Evolutionary conservation across 768 basidiomycete genomes (phyloP).

Genomic region (Russula sp.): DNA sequence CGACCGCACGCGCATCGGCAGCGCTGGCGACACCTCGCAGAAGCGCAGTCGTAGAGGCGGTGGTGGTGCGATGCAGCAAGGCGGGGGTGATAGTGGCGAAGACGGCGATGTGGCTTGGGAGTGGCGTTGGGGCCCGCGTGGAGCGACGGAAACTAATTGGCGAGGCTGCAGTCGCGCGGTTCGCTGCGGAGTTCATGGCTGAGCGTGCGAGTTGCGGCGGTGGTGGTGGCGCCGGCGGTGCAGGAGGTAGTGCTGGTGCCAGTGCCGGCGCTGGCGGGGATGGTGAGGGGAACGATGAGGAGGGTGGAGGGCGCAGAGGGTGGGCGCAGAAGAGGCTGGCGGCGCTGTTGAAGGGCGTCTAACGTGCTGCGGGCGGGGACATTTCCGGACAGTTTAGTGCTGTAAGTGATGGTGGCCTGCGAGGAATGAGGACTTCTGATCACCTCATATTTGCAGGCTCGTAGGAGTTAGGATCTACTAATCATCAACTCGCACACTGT

Average conservation of each 20-base stretch:
- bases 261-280: background rate
- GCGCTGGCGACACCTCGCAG: too few species aligned
- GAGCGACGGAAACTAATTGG: constrained; percentile 77
- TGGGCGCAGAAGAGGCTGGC: constrained; percentile 35
- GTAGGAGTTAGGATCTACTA: too few species aligned
- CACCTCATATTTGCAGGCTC: too few species aligned
- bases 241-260: background rate
- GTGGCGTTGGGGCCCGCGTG: constrained; percentile 64
- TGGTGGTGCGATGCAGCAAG: too few species aligned
- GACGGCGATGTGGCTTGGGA: too few species aligned
- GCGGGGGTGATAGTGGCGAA: too few species aligned
- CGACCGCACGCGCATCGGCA: too few species aligned
- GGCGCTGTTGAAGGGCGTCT: constrained; percentile 50
- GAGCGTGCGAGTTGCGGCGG: constrained; percentile 26
- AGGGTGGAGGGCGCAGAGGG: constrained; percentile 22
- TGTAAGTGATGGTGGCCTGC: background rate
- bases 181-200: constrained; percentile 79
- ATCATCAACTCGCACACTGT: too few species aligned
- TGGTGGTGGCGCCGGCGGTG: background rate
- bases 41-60: too few species aligned
- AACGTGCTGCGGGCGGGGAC: constrained; percentile 58
- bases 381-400: constrained; percentile 33
- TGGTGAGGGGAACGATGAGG: constrained; percentile 13
- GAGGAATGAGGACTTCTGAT: background rate
- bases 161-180: constrained; percentile 66